Evolutionary conservation across 1,284 basidiomycete genomes (phyloP).

Genomic region (Microbotryomycetes sp.): DNA sequence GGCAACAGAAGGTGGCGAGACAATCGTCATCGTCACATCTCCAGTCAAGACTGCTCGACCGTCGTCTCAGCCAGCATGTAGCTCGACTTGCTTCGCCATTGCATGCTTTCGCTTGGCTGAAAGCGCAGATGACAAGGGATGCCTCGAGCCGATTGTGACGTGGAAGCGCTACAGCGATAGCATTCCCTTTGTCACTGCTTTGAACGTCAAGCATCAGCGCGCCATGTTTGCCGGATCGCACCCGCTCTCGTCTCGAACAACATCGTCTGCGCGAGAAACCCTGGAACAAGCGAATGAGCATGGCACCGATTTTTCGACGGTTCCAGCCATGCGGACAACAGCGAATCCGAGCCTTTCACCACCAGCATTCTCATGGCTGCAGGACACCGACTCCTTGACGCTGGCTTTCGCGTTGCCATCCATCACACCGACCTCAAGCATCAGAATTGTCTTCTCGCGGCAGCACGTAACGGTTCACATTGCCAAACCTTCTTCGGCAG

Average conservation of each 20-base stretch:
- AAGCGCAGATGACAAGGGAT: too few relatives aligned
- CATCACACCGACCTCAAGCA: constrained; percentile 55
- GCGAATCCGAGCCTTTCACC: constrained; percentile 34
- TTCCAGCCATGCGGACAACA: constrained; percentile 57
- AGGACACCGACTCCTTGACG: constrained; percentile 72
- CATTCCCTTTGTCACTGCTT: constrained; percentile 45
- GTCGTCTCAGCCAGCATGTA: too few relatives aligned
- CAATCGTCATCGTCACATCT: too few relatives aligned
- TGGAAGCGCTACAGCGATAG: constrained; percentile 53
- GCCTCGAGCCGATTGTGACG: too few relatives aligned
- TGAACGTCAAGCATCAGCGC: neutral
- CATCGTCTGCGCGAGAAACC: too few relatives aligned
- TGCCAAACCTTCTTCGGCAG: constrained; percentile 36
- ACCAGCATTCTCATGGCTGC: constrained; percentile 83
- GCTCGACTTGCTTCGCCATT: too few relatives aligned
- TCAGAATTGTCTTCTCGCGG: constrained; percentile 61
- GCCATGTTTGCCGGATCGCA: neutral
- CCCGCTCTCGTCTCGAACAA: too few relatives aligned
- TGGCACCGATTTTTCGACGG: too few relatives aligned
- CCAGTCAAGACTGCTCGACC: too few relatives aligned
- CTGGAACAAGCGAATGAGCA: too few relatives aligned
- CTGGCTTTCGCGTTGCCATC: constrained; percentile 73
- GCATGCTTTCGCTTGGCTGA: too few relatives aligned
- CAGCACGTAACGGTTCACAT: constrained; percentile 56
- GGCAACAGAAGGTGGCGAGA: too few relatives aligned